Evolutionary conservation across 129 eudicot genomes (phyloP).

Genomic region (Tanacetum coccineum): DNA sequence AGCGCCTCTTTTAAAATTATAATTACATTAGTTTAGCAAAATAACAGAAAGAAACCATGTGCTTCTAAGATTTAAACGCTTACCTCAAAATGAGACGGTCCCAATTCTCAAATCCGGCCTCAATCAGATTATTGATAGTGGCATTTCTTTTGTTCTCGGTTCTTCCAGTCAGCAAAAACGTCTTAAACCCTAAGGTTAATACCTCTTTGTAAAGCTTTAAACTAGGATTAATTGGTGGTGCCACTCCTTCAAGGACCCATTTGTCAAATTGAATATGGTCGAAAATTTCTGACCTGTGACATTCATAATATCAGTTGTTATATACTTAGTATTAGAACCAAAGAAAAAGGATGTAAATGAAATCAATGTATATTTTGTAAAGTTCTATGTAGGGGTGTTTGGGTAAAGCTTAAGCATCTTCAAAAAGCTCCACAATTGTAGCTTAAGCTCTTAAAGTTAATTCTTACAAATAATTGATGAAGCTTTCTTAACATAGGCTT

Average conservation of each 20-base stretch:
- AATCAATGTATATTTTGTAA: no score
- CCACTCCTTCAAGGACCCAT: constrained; percentile 82
- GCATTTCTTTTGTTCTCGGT: constrained; percentile 49
- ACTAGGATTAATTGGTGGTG: constrained; percentile 53
- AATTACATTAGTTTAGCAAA: neutral
- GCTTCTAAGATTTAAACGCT: neutral
- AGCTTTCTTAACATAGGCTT: no score
- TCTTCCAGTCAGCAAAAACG: constrained; percentile 77
- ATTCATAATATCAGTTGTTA: neutral
- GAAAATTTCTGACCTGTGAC: constrained; percentile 58
- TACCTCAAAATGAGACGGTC: constrained; percentile 84
- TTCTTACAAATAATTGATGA: no score
- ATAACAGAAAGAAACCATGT: neutral
- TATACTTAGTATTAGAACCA: neutral
- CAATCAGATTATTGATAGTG: constrained; percentile 55
- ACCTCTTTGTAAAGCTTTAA: constrained; percentile 79
- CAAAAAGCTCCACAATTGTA: neutral
- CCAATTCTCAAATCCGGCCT: constrained; percentile 70
- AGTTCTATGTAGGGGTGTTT: no score
- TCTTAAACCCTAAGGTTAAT: constrained; percentile 52
- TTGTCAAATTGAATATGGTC: constrained; percentile 55
- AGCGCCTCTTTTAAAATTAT: constrained; percentile 32
- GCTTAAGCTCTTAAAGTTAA: no score
- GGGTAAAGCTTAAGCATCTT: neutral
- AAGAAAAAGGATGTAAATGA: no score